phyloP scores from a whole-genome alignment of 2,329 filamentous ascomycete genomes.

The Paecilomyces variotii region DNA sequence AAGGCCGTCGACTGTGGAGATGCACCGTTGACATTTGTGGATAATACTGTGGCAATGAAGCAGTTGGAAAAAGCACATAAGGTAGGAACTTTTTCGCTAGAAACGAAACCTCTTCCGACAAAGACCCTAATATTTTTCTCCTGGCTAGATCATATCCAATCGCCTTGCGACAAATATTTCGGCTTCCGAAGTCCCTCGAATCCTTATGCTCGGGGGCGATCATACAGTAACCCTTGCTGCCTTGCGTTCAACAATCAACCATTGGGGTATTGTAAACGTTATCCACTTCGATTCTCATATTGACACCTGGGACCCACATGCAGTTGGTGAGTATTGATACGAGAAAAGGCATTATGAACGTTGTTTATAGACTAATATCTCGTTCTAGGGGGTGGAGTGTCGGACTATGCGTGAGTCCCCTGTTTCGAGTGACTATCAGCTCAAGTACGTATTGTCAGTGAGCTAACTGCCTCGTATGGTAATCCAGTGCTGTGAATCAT shows the following conservation, averaged over 20 bases:
- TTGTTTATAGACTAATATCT: neutral
- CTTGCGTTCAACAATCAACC: constrained; percentile 34
- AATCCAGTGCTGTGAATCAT: constrained; percentile 47
- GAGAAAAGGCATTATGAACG: neutral
- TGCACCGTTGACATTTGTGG: constrained; percentile 38
- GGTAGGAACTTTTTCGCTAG: constrained; percentile 16
- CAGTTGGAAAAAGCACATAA: constrained; percentile 43
- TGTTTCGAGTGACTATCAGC: too few relatives aligned
- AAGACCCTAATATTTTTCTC: constrained; percentile 1
- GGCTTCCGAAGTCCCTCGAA: constrained; percentile 37
- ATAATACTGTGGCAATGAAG: constrained; percentile 43
- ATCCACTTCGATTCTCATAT: constrained; percentile 45
- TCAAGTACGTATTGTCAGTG: neutral
- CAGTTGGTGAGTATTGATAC: constrained; percentile 34
- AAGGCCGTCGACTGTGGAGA: constrained; percentile 46
- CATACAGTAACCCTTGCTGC: constrained; percentile 44
- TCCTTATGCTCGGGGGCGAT: constrained; percentile 43
- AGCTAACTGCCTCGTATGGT: neutral
- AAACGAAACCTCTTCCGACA: too few relatives aligned
- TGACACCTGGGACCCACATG: constrained; percentile 46
- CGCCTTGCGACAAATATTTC: constrained; percentile 36
- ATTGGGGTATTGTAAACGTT: constrained; percentile 46
- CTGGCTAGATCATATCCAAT: constrained; percentile 11
- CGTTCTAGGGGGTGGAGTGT: neutral
- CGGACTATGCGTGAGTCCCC: neutral